Conservation (phyloP, 1,139 yeast species). For the Hansenula lynferdii region DNA sequence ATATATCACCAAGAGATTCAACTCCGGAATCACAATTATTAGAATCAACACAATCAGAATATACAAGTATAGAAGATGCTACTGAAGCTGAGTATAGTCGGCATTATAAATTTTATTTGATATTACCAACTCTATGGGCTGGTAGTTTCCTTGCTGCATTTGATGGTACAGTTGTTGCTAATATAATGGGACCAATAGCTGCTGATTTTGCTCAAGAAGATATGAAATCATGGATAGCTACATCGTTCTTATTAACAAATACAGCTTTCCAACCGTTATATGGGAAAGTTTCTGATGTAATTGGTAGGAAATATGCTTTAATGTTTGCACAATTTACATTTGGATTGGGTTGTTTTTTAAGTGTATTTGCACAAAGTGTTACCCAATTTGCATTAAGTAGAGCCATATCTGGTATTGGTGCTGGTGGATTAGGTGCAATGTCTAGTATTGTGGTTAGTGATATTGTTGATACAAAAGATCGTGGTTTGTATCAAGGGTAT, state of each 20-base stretch:
- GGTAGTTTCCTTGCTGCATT: slow-evolving; percentile 55
- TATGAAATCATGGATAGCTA: slow-evolving; percentile 60
- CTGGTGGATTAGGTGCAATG: slow-evolving; percentile 43
- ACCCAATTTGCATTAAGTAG: slow-evolving; percentile 37
- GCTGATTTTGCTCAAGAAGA: slow-evolving; percentile 55
- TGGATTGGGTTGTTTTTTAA: slow-evolving; percentile 34
- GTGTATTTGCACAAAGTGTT: slow-evolving; percentile 35
- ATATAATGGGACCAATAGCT: slow-evolving; percentile 59
- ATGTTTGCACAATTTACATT: slow-evolving; percentile 40
- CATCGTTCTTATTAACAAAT: slow-evolving; percentile 55
- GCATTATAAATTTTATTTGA: not conserved
- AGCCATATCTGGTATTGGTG: slow-evolving; percentile 45
- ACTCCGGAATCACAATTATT: not conserved
- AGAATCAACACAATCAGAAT: not conserved
- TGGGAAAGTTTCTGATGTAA: slow-evolving; percentile 49
- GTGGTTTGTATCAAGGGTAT: slow-evolving; percentile 43
- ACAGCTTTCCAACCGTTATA: slow-evolving; percentile 70
- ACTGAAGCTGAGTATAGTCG: not conserved
- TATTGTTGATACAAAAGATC: slow-evolving; percentile 25
- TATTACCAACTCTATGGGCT: slow-evolving; percentile 30
- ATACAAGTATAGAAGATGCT: slow-evolving; percentile 6
- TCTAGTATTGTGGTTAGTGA: slow-evolving; percentile 43
- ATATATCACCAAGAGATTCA: not conserved
- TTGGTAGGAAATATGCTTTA: slow-evolving; percentile 40
- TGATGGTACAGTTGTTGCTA: slow-evolving; percentile 64